Base-by-base conservation (phyloP, 1,139 yeast genomes). In the Groenewaldozyma sp. region DNA sequence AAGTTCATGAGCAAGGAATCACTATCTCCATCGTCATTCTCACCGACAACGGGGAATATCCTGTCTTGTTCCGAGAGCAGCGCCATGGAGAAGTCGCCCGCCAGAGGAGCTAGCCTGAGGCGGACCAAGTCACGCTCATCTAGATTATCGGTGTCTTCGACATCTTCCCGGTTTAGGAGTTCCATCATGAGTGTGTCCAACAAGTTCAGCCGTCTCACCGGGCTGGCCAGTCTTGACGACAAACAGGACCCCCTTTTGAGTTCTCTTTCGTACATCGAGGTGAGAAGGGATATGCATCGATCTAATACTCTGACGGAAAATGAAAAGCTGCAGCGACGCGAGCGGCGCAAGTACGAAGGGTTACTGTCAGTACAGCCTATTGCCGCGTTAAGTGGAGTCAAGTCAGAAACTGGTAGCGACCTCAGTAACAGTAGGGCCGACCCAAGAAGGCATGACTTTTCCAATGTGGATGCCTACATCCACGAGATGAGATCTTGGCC, bases 251-350 rank as follows among this genome's bases (percentile, higher is more conserved):
- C 10, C 26, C 26, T 22, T 7, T 7, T 31, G 10, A 22, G 24
- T 5, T 41, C 44, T 4, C n/a, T 9, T 4, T 14, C 33, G 4
- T 74, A 78, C 78, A 65, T 73, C 29, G 72, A 71, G 31, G 65
- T 66, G 11, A 71, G 72, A 39, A 63, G 73, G 5, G 88, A 82
- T 42, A 64, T 88, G 39, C 77, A 82, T 55, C 71, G 97, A 50
- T 77, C 88, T 52, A 81, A 80, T 49, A 75, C 95, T 0, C 64
- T 87, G 35, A 74, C 83, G 1, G 67, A 78, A 3, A 74, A 70
- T 40, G 95, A 87, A 49, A 76, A 81, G 43, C 79, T 76, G 43
- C 65, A 70, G 11, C 70, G 97, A 47, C 78, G 82, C 34, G 73
- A 72, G 55, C 81, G 76, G 3, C 72, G 79, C n/a, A 76, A 79